Percentiles rank a stretch among this genome's conserved stretches.
phyloP scores from a whole-genome alignment of 345 rosid genomes.

The Eutrema heterophyllum region DNA sequence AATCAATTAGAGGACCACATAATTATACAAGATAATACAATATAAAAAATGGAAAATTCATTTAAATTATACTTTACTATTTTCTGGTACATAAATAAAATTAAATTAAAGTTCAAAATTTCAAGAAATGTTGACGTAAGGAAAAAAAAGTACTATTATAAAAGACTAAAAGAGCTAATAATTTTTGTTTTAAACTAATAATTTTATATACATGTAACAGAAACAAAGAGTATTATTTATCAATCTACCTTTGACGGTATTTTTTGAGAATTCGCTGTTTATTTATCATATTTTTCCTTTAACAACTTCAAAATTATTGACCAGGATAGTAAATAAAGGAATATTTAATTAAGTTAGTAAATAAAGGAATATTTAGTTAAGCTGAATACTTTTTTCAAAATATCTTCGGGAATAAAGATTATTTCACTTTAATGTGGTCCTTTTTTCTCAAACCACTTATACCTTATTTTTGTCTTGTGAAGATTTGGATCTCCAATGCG shows the following conservation, averaged over 20 bases:
- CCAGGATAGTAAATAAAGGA: background rate
- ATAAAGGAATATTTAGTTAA: background rate
- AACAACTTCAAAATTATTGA: too few species aligned
- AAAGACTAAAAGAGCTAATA: too few species aligned
- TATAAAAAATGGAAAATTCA: background rate
- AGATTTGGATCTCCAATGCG: background rate
- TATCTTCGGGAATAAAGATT: slow-evolving; percentile 7
- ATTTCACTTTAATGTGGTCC: slow-evolving; percentile 25
- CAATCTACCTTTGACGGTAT: background rate
- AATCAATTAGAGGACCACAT: slow-evolving; percentile 16
- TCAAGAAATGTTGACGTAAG: background rate
- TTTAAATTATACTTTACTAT: background rate
- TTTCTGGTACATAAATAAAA: background rate
- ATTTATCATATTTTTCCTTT: background rate
- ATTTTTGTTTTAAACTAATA: background rate
- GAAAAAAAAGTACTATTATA: background rate
- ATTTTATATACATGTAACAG: background rate
- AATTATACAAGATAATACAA: background rate
- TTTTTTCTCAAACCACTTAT: background rate
- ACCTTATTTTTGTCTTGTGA: slow-evolving; percentile 11
- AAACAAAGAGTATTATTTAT: background rate
- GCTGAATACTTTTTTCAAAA: background rate
- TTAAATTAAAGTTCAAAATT: background rate
- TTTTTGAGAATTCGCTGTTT: background rate
- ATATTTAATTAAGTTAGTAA: background rate